A percentile compares a stretch with the other conserved stretches of the same genome.
Conservation (phyloP, 176 grass and related monocot genomes). For the Avena atlantica region DNA sequence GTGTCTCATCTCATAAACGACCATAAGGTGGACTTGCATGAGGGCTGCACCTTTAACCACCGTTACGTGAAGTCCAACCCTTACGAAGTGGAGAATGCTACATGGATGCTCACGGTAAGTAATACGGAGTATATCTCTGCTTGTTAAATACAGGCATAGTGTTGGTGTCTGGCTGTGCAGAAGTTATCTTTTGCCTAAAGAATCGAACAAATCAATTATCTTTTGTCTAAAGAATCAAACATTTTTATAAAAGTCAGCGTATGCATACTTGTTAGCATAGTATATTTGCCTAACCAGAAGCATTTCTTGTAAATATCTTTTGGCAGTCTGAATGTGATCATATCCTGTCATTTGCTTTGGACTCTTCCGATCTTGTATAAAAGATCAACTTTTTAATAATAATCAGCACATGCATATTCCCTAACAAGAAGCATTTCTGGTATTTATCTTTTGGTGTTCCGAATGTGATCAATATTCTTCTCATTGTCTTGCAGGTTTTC, state of each 20-base stretch:
- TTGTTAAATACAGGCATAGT: slow-evolving; percentile 27
- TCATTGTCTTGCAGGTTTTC: slow-evolving; percentile 45
- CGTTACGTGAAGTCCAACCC: slow-evolving; percentile 86
- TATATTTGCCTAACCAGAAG: slow-evolving; percentile 3
- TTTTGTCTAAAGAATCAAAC: neutral
- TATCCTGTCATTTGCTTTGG: neutral
- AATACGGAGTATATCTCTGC: neutral
- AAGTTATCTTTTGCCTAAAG: neutral
- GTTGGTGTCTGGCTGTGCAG: neutral
- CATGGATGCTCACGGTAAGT: slow-evolving; percentile 92
- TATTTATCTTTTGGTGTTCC: too few species aligned
- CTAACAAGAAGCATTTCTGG: too few species aligned
- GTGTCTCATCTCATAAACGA: slow-evolving; percentile 79
- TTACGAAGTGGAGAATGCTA: slow-evolving; percentile 75
- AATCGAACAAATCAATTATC: neutral
- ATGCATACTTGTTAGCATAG: neutral
- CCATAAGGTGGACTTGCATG: slow-evolving; percentile 91
- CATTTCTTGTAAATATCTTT: neutral
- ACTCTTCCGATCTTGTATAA: neutral
- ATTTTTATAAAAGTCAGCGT: neutral
- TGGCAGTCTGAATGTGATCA: neutral
- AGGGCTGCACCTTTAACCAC: slow-evolving; percentile 88
- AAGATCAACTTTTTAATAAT: too few species aligned
- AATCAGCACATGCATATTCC: too few species aligned
- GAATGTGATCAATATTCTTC: too few species aligned